Evolutionary conservation across 371 early-diverging fungal genomes (phyloP).

Genomic region (Phascolomyces articulosus): DNA sequence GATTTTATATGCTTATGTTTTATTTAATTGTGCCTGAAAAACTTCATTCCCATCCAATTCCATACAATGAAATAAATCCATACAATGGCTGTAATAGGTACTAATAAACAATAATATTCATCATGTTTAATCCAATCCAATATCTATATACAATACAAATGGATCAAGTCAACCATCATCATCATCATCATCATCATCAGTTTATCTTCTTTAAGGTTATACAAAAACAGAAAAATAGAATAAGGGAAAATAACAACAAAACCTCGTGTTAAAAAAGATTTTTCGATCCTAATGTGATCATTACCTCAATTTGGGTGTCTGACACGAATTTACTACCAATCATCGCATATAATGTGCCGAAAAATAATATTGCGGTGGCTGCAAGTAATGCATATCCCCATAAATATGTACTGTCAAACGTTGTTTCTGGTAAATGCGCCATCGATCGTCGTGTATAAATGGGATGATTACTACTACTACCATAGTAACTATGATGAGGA

Average conservation of each 20-base stretch:
- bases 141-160: constrained; percentile 29
- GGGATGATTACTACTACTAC: constrained; percentile 2
- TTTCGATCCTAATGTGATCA: not conserved
- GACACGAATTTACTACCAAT: constrained; percentile 78
- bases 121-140: constrained; percentile 81
- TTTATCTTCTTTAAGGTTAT: not conserved
- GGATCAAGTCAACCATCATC: not conserved
- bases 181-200: not conserved
- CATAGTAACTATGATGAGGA: no score
- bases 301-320: constrained; percentile 63
- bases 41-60: constrained; percentile 97
- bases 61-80: constrained; percentile 81
- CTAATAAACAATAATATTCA: constrained; percentile 81
- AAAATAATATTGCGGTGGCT: constrained; percentile 63
- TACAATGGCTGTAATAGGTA: constrained; percentile 82
- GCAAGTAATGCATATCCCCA: constrained; percentile 74
- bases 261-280: not conserved
- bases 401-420: constrained; percentile 72
- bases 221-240: not conserved
- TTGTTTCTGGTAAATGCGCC: constrained; percentile 50
- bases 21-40: constrained; percentile 81
- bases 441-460: constrained; percentile 48
- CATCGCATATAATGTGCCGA: constrained; percentile 66
- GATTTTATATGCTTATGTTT: not conserved
- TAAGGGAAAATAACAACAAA: not conserved